These are phyloP conservation scores for Ascochyta lentis DNA, from an alignment of 2,329 filamentous ascomycete genomes.

Conservation along the genomic window DNA sequence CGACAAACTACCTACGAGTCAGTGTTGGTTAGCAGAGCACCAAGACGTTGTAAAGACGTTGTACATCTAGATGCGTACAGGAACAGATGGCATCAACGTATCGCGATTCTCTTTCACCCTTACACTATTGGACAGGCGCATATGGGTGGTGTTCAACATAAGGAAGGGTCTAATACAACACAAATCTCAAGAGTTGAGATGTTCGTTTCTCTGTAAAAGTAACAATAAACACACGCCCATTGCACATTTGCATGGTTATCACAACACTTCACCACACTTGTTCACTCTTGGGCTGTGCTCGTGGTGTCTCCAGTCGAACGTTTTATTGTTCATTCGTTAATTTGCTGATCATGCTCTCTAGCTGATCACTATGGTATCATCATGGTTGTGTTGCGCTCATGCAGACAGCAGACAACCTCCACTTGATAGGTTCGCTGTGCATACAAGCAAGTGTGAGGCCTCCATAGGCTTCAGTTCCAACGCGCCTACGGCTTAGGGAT, in stretches of 20 bases:
- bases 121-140: conserved; percentile 1
- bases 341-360: conserved; percentile 5
- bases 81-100: background rate
- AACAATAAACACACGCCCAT: conserved; percentile 1
- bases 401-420: background rate
- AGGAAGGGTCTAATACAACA: background rate
- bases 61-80: conserved; percentile 8
- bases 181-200: conserved; percentile 3
- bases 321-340: background rate
- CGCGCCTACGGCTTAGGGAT: conserved; percentile 78
- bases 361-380: conserved; percentile 12
- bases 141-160: background rate
- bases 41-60: conserved; percentile 12
- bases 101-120: background rate
- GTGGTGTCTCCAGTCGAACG: background rate
- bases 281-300: background rate
- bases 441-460: background rate
- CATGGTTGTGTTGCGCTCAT: background rate
- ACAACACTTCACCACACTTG: background rate
- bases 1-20: background rate
- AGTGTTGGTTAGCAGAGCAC: conserved; percentile 3
- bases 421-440: background rate
- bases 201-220: conserved; percentile 8
- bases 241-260: background rate
- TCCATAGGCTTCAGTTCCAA: background rate